phyloP scores from a whole-genome alignment of 768 basidiomycete genomes.

The Boletus subcaerulescens region DNA sequence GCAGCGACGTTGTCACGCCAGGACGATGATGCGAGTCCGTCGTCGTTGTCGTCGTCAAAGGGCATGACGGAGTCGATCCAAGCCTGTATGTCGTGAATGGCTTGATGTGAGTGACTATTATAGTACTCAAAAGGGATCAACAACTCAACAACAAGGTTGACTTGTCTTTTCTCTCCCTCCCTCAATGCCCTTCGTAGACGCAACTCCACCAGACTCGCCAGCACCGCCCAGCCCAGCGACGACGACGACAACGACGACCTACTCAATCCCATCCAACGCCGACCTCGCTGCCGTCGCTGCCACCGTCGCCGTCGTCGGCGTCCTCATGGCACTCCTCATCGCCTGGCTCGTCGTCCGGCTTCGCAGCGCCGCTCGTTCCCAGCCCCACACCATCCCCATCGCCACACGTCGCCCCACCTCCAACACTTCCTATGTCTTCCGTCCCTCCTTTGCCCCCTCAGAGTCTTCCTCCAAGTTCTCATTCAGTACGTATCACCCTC shows the following conservation, averaged over 20 bases:
- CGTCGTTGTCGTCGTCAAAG: conserved; percentile 16
- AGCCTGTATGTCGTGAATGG: not conserved
- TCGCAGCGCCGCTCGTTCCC: conserved; percentile 7
- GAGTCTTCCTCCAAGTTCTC: conserved; percentile 29
- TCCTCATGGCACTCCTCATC: conserved; percentile 24
- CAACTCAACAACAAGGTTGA: not conserved
- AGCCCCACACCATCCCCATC: not conserved
- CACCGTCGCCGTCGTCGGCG: conserved; percentile 25
- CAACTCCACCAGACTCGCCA: not conserved
- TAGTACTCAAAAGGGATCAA: not conserved
- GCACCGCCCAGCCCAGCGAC: not conserved
- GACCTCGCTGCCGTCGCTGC: conserved; percentile 24
- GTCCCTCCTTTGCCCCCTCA: conserved; percentile 23
- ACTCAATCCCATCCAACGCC: conserved; percentile 11
- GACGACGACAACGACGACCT: not conserved
- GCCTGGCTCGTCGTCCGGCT: conserved; percentile 27
- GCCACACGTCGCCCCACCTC: not conserved
- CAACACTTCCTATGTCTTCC: conserved; percentile 10
- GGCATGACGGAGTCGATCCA: not conserved
- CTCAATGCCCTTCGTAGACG: not conserved
- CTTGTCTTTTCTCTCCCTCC: not conserved
- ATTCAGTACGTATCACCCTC: conserved; percentile 17
- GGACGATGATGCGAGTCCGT: not conserved
- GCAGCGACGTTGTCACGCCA: conserved; percentile 57
- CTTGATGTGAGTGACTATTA: not conserved